Evolutionary conservation across 2,329 filamentous ascomycete species (phyloP).

Genomic region (Penicillium hordei): DNA sequence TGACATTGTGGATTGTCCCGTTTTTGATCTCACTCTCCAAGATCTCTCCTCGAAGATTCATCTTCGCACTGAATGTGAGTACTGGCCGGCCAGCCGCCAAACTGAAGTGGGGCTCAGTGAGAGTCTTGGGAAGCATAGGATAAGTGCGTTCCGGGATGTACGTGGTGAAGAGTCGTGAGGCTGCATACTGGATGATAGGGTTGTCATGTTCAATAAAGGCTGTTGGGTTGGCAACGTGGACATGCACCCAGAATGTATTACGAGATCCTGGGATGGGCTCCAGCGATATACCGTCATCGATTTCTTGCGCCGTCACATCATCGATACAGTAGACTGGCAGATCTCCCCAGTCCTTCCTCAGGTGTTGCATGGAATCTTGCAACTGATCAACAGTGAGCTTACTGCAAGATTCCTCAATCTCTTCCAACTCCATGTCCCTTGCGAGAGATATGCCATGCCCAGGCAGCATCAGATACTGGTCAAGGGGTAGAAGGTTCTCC

Average conservation of each 20-base stretch:
- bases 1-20: conserved; percentile 56
- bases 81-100: conserved; percentile 55
- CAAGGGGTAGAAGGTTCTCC: conserved; percentile 55
- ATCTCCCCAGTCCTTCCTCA: conserved; percentile 59
- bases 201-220: conserved; percentile 58
- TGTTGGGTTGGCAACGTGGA: conserved; percentile 65
- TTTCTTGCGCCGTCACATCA: conserved; percentile 53
- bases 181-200: conserved; percentile 55
- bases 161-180: conserved; percentile 54
- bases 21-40: conserved; percentile 56
- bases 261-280: conserved; percentile 48
- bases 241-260: conserved; percentile 57
- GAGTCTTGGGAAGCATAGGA: conserved; percentile 56
- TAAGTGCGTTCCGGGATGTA: conserved; percentile 56
- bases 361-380: conserved; percentile 55
- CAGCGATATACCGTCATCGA: conserved; percentile 64
- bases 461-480: conserved; percentile 55
- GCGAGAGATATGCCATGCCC: conserved; percentile 36
- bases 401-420: conserved; percentile 32
- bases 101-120: conserved; percentile 55
- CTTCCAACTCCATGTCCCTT: conserved; percentile 33
- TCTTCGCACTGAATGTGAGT: conserved; percentile 60
- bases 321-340: conserved; percentile 63
- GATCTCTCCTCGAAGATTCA: conserved; percentile 53
- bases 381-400: conserved; percentile 32